Base-by-base conservation (phyloP, 768 basidiomycete species). In the Lactarius sp. region DNA sequence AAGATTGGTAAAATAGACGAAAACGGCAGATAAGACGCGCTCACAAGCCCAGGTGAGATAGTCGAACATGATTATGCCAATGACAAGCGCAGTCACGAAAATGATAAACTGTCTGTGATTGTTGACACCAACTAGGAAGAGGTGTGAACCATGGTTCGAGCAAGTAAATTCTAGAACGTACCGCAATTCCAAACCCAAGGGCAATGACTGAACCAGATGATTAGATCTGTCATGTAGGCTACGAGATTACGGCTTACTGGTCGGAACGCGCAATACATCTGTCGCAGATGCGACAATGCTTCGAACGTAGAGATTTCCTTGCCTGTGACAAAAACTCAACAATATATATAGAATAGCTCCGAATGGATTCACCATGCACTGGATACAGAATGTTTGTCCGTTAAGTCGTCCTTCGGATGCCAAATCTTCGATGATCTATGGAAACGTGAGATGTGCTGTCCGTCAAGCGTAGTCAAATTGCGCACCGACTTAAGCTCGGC, bases 121-220 rank as follows among this genome's bases (percentile, higher is more conserved):
- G 27, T 27, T 27, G 27, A 27, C 27, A 3, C 27, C 27, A 27
- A 27, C 94, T 92, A 39, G 27, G 27, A 44, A 42, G 3, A 14
- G 10, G 55, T 59, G 37, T 71, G 60, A 22, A 64, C 49, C 27
- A 14, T 41, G 36, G 33, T 10, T n/a, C 42, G 49, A 49, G 14
- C 20, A 18, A 31, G 20, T 16, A 18, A 7, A 65, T 37, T 13
- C 10, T 62, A 20, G n/a, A 34, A 75, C 88, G 36, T 71, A 93
- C 92, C 85, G 73, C 96, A 98, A 75, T 98, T 98, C 95, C 95
- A 99, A 18, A 98, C 87, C 97, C 97, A 99, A 1, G 96, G 97
- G 69, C 97, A 98, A 70, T 99, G 95, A 70, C 94, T 96, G 53
- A 49, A 51, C 34, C 51, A 36, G 20, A 1, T 55, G 41, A 12